phyloP scores from a whole-genome alignment of 352 stramenopile species.

The Globisporangium nagaii region DNA sequence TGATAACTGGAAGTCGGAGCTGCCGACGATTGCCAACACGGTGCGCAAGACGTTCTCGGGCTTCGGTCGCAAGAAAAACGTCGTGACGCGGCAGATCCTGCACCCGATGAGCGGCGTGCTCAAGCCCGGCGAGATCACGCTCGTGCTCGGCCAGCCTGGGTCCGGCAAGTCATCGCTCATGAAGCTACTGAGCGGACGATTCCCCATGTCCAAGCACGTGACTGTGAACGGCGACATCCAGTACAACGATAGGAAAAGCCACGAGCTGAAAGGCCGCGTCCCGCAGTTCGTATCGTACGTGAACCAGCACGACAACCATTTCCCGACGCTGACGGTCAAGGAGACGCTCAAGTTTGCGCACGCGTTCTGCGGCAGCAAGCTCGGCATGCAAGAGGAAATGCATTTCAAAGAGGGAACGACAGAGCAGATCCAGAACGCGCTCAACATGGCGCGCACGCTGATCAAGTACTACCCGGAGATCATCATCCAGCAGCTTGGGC shows the following conservation, averaged over 20 bases:
- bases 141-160: slow-evolving; percentile 18
- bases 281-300: slow-evolving; percentile 22
- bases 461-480: slow-evolving; percentile 20
- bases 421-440: slow-evolving; percentile 17
- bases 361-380: slow-evolving; percentile 16
- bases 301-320: slow-evolving; percentile 17
- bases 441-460: slow-evolving; percentile 3
- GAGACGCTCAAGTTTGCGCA: slow-evolving; percentile 25
- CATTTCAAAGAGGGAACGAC: slow-evolving; percentile 25
- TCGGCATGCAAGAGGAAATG: slow-evolving; percentile 21
- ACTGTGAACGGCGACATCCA: slow-evolving; percentile 9
- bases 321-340: slow-evolving; percentile 17
- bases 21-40: slow-evolving; percentile 1
- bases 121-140: slow-evolving; percentile 18
- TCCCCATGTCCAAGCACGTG: slow-evolving; percentile 13
- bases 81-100: slow-evolving; percentile 16
- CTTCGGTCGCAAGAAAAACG: slow-evolving; percentile 9
- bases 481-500: slow-evolving; percentile 21
- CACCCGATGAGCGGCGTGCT: slow-evolving; percentile 16
- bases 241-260: slow-evolving; percentile 13
- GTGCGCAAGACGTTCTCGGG: neutral
- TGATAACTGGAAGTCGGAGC: neutral
- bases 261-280: slow-evolving; percentile 10
- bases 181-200: slow-evolving; percentile 16
- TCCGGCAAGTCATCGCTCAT: slow-evolving; percentile 25